phyloP scores from a whole-genome alignment of 305 asterid species.

The Fraxinus paxiana region DNA sequence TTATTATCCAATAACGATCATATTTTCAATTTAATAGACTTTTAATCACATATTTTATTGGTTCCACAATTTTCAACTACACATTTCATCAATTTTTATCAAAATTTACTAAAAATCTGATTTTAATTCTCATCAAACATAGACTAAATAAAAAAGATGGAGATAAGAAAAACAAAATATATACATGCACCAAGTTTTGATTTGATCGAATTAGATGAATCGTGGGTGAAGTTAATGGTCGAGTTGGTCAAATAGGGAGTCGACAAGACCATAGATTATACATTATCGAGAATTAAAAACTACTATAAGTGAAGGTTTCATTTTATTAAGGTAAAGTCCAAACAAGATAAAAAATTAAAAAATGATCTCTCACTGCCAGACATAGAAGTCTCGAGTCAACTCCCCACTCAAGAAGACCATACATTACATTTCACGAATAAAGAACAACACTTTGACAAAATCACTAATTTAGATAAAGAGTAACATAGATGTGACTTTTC shows the following conservation, averaged over 20 bases:
- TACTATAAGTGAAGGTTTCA: not conserved
- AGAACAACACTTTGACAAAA: not conserved
- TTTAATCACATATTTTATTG: too few species aligned
- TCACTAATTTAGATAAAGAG: not conserved
- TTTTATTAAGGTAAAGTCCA: not conserved
- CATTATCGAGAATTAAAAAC: not conserved
- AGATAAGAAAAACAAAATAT: not conserved
- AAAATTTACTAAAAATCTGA: too few species aligned
- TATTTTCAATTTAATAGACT: too few species aligned
- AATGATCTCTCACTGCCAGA: not conserved
- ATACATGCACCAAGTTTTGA: not conserved
- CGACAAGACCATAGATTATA: not conserved
- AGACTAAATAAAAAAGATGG: not conserved
- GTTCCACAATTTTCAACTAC: too few species aligned
- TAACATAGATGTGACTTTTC: not conserved
- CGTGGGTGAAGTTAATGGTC: not conserved
- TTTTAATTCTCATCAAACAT: too few species aligned
- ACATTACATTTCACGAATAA: not conserved
- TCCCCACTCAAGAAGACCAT: not conserved
- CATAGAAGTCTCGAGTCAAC: not conserved
- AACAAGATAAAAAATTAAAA: not conserved
- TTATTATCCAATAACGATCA: too few species aligned
- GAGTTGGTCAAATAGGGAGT: not conserved
- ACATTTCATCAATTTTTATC: too few species aligned
- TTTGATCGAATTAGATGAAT: not conserved